Conservation (phyloP, 305 asterid genomes). For the Fraxinus baroniana region DNA sequence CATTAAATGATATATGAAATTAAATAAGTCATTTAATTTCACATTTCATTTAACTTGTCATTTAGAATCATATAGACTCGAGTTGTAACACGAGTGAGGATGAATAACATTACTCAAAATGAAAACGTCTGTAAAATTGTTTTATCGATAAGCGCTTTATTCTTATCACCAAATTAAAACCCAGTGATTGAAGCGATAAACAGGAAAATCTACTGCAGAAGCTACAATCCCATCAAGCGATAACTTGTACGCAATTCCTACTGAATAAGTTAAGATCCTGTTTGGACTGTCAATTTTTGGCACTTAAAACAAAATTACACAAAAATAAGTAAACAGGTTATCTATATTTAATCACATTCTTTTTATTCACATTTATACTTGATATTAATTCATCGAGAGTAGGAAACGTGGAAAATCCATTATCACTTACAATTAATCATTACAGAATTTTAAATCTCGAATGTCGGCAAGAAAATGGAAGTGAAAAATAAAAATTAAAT, state of each 20-base stretch:
- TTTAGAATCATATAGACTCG: no score
- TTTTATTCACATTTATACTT: not conserved
- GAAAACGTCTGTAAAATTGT: no score
- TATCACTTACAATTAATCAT: not conserved
- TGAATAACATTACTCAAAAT: no score
- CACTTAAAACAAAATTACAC: not conserved
- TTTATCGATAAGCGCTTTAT: not conserved
- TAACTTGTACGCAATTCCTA: constrained; percentile 16
- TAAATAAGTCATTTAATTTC: no score
- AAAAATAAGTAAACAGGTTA: not conserved
- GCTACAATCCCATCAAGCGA: not conserved
- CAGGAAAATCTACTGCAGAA: not conserved
- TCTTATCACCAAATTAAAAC: no score
- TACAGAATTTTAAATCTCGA: not conserved
- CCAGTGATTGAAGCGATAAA: not conserved
- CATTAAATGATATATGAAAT: no score
- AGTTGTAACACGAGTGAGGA: no score
- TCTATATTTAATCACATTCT: not conserved
- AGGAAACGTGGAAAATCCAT: not conserved
- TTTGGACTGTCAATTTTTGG: not conserved
- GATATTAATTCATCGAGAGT: not conserved
- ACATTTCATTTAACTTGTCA: no score
- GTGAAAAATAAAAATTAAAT: no score
- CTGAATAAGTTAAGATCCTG: not conserved
- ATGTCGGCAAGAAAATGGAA: not conserved